These are phyloP conservation scores for Xylaria hypoxylon DNA, from an alignment of 2,329 filamentous ascomycete species.

Conservation along the genomic window DNA sequence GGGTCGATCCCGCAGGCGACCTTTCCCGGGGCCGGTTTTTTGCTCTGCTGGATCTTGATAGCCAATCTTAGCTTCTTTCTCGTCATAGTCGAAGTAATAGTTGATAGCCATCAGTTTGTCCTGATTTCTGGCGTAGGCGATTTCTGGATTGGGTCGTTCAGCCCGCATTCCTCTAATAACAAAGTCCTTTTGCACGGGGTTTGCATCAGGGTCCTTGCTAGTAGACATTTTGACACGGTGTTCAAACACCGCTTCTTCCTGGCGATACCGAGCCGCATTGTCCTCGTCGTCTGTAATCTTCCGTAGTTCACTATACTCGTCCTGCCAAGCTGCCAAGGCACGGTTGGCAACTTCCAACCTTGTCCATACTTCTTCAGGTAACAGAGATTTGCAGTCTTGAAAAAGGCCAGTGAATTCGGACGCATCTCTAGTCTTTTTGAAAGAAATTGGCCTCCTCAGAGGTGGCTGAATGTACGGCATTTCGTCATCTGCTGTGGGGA, in stretches of 20 bases:
- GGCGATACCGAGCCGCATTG: conserved; percentile 64
- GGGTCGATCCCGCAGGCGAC: conserved; percentile 67
- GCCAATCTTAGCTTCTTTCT: conserved; percentile 67
- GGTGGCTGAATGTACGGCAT: conserved; percentile 21
- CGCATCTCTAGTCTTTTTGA: conserved; percentile 63
- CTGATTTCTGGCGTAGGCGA: conserved; percentile 61
- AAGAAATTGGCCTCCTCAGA: conserved; percentile 55
- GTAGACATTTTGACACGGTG: conserved; percentile 59
- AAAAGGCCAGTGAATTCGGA: conserved; percentile 62
- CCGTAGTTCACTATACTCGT: conserved; percentile 64
- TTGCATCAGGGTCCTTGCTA: conserved; percentile 57
- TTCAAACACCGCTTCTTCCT: conserved; percentile 55
- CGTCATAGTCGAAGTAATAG: conserved; percentile 72
- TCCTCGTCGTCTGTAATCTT: conserved; percentile 68
- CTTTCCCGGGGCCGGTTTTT: conserved; percentile 65
- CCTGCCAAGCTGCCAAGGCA: conserved; percentile 63
- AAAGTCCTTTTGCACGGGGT: conserved; percentile 63
- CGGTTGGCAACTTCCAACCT: conserved; percentile 59
- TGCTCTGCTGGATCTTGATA: conserved; percentile 69
- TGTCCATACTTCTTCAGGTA: conserved; percentile 59
- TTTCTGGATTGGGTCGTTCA: conserved; percentile 55
- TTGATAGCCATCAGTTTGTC: conserved; percentile 69
- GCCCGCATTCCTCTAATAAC: conserved; percentile 66
- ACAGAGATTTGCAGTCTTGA: conserved; percentile 63
- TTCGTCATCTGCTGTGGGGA: conserved; percentile 50